phyloP scores from a whole-genome alignment of 2,329 filamentous ascomycete species.

The Pseudocercospora macadamiae region DNA sequence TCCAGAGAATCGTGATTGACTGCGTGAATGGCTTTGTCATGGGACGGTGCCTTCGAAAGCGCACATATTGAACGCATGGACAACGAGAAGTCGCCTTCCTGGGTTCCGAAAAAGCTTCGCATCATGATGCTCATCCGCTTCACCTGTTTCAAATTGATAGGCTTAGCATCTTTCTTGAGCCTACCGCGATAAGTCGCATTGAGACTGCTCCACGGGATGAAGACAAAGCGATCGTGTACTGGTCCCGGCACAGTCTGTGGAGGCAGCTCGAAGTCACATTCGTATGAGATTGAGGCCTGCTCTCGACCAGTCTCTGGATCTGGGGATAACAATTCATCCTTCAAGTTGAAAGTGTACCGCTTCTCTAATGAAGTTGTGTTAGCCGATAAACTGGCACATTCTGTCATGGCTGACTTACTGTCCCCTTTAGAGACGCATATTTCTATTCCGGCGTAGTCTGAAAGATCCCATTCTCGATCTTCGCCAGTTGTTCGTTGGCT shows the following conservation, averaged over 20 bases:
- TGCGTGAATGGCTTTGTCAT: background rate
- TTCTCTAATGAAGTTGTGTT: conserved; percentile 49
- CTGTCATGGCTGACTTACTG: conserved; percentile 13
- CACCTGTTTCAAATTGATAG: conserved; percentile 62
- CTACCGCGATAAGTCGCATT: conserved; percentile 74
- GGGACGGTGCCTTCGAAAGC: conserved; percentile 27
- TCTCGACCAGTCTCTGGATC: conserved; percentile 68
- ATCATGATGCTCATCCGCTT: conserved; percentile 77
- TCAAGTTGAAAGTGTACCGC: conserved; percentile 73
- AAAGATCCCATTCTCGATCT: conserved; percentile 65
- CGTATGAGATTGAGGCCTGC: conserved; percentile 72
- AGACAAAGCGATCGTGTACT: conserved; percentile 45
- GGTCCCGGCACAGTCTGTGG: conserved; percentile 34
- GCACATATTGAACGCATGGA: conserved; percentile 60
- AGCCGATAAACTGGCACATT: background rate
- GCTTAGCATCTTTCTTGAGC: conserved; percentile 61
- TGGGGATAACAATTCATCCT: conserved; percentile 65
- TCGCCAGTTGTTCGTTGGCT: conserved; percentile 70
- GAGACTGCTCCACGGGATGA: conserved; percentile 66
- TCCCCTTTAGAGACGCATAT: conserved; percentile 26
- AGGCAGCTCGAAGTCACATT: conserved; percentile 64
- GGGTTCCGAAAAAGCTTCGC: conserved; percentile 76
- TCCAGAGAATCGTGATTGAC: conserved; percentile 12
- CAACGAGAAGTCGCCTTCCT: conserved; percentile 69
- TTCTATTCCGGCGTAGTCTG: conserved; percentile 51